phyloP scores from a whole-genome alignment of 495 filamentous ascomycete genomes.

The Neurospora terricola region DNA sequence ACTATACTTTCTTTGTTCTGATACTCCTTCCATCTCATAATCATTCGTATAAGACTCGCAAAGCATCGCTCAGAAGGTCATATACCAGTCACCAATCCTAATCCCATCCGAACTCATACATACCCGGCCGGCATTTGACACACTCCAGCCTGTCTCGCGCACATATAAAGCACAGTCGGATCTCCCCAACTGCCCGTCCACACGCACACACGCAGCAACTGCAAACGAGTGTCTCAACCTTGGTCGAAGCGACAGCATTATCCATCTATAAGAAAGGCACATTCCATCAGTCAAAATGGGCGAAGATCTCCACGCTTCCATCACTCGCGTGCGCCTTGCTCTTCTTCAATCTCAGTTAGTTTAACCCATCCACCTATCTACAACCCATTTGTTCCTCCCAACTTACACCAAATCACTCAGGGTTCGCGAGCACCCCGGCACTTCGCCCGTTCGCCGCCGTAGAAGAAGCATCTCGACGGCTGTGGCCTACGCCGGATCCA shows the following conservation, averaged over 20 bases:
- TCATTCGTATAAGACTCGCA: neutral
- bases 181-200: conserved; percentile 18
- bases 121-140: neutral
- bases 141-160: neutral
- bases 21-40: neutral
- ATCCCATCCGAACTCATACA: neutral
- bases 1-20: neutral
- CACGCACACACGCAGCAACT: neutral
- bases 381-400: neutral
- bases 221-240: neutral
- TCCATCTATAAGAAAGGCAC: neutral
- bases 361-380: neutral
- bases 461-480: conserved; percentile 17
- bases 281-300: conserved; percentile 9
- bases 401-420: conserved; percentile 4
- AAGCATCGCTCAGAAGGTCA: neutral
- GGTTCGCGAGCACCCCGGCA: conserved; percentile 13
- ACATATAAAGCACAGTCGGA: conserved; percentile 11
- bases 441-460: conserved; percentile 9
- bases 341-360: conserved; percentile 26
- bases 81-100: neutral
- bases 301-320: conserved; percentile 18
- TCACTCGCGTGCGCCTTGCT: conserved; percentile 24
- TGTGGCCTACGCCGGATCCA: conserved; percentile 13
- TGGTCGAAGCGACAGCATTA: neutral